A percentile compares a stretch with the other conserved stretches of the same genome.
Evolutionary conservation across 2,329 filamentous ascomycete genomes (phyloP).

Genomic region (Alternaria dauci): DNA sequence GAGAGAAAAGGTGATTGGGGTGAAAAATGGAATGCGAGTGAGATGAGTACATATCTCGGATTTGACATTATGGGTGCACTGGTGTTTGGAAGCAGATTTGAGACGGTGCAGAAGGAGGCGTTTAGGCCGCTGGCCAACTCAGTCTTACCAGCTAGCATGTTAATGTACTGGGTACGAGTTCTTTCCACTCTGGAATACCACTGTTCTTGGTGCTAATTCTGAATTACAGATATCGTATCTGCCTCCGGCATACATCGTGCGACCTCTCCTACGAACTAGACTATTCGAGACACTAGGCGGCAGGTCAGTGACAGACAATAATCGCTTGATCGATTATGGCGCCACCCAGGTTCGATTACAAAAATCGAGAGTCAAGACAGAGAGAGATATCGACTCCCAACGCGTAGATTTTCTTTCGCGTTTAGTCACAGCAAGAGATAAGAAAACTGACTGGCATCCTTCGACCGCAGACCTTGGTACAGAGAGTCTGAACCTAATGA

Average conservation of each 20-base stretch:
- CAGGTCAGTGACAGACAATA: constrained; percentile 34
- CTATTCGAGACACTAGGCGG: constrained; percentile 32
- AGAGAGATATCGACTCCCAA: constrained; percentile 20
- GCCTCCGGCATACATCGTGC: constrained; percentile 22
- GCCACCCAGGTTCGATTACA: constrained; percentile 21
- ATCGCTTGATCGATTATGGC: constrained; percentile 33
- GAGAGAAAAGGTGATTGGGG: constrained; percentile 43
- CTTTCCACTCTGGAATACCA: constrained; percentile 14
- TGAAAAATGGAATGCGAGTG: constrained; percentile 51
- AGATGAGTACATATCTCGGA: constrained; percentile 51
- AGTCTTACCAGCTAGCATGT: constrained; percentile 28
- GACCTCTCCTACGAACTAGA: constrained; percentile 29
- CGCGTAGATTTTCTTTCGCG: constrained; percentile 54
- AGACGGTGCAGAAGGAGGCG: constrained; percentile 42
- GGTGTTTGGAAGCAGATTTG: constrained; percentile 49
- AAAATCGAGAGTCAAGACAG: neutral
- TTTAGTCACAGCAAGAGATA: constrained; percentile 52
- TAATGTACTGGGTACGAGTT: constrained; percentile 34
- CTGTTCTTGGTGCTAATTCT: constrained; percentile 22
- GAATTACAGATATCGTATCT: neutral
- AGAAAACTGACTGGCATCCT: constrained; percentile 50
- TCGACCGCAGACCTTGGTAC: constrained; percentile 52
- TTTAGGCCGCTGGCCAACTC: constrained; percentile 40
- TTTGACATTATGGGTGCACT: constrained; percentile 60
- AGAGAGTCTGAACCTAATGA: constrained; percentile 56